These are phyloP conservation scores for Aspergillus viridinutans DNA, from an alignment of 2,329 filamentous ascomycete species.

Conservation along the genomic window DNA sequence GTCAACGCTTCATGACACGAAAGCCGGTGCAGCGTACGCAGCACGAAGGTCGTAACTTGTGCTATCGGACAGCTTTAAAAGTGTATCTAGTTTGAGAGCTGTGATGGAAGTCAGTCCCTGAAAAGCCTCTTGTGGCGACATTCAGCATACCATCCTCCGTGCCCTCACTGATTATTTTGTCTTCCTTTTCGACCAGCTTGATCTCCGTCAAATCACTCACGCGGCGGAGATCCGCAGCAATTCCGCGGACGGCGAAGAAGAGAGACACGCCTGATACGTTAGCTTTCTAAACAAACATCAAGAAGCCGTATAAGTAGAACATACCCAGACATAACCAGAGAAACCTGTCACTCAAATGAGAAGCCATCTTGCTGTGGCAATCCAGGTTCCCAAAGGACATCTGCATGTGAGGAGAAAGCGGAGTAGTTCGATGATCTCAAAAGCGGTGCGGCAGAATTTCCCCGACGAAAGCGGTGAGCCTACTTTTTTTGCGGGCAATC, in stretches of 20 bases:
- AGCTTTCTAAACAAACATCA: background rate
- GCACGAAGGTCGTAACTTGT: constrained; percentile 70
- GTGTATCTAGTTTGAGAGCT: constrained; percentile 60
- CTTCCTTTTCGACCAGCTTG: constrained; percentile 59
- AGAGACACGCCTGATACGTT: constrained; percentile 32
- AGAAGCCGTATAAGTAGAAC: background rate
- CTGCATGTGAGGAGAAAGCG: constrained; percentile 1
- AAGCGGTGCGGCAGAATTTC: constrained; percentile 27
- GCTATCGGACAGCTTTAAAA: constrained; percentile 64
- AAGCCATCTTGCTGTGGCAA: constrained; percentile 26
- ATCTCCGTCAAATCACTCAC: constrained; percentile 53
- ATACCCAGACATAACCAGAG: constrained; percentile 39
- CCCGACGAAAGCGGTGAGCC: constrained; percentile 29
- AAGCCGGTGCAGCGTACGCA: constrained; percentile 51
- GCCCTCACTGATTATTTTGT: constrained; percentile 69
- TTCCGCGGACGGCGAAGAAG: constrained; percentile 51
- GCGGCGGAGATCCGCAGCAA: constrained; percentile 51
- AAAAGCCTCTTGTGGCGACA: background rate
- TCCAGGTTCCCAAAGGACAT: constrained; percentile 4
- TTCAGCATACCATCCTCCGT: constrained; percentile 58
- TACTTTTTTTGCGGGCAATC: constrained; percentile 25
- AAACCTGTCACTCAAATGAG: constrained; percentile 33
- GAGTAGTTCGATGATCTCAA: constrained; percentile 15
- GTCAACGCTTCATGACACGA: constrained; percentile 53
- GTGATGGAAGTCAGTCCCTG: constrained; percentile 14